Percentiles rank a stretch among this genome's conserved stretches.
phyloP scores from a whole-genome alignment of 306 rosid species.

The Vigna nakashimae region DNA sequence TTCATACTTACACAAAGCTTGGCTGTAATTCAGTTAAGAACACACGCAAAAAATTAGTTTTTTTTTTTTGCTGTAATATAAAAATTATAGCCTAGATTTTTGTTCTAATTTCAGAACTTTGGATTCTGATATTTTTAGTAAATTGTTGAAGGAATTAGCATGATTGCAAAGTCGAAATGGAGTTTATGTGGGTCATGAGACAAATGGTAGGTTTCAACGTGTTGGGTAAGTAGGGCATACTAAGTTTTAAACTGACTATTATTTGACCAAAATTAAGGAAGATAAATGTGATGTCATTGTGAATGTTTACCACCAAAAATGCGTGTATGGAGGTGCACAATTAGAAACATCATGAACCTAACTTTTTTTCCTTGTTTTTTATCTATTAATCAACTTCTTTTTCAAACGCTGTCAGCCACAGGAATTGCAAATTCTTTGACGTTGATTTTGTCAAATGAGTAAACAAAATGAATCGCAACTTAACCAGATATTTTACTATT shows the following conservation, averaged over 20 bases:
- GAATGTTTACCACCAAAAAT: conserved; percentile 28
- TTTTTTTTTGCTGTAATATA: background rate
- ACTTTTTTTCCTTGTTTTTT: background rate
- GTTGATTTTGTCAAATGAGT: no score
- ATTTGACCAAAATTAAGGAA: conserved; percentile 16
- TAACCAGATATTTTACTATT: no score
- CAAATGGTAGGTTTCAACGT: background rate
- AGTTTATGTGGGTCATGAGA: background rate
- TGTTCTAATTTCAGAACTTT: background rate
- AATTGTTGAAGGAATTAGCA: background rate
- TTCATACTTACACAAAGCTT: background rate
- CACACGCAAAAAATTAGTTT: no score
- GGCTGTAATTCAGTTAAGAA: no score
- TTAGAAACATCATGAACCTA: background rate
- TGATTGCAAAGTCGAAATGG: background rate
- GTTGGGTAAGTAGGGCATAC: background rate
- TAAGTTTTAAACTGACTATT: background rate
- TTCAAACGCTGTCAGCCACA: conserved; percentile 17
- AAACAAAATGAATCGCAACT: no score
- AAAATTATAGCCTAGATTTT: no score
- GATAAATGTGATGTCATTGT: conserved; percentile 13
- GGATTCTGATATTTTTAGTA: background rate
- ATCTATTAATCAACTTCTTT: background rate
- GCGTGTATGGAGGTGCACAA: conserved; percentile 6
- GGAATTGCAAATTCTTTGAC: conserved; percentile 11